Evolutionary conservation across 2,329 filamentous ascomycete species (phyloP).

Genomic region (Aspergillus sp.): DNA sequence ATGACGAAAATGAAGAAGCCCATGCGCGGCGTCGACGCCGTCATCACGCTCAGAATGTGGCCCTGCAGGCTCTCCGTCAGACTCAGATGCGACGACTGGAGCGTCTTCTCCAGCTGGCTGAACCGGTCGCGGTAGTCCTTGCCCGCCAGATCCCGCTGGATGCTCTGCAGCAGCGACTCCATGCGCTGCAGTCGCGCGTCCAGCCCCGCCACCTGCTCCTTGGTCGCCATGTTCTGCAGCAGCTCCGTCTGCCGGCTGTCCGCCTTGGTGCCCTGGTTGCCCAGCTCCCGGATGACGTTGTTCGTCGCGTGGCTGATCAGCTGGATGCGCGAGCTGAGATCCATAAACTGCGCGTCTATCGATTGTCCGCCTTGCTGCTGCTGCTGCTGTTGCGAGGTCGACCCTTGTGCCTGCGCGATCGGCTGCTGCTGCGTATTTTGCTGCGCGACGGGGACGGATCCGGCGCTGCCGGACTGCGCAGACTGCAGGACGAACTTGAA

Average conservation of each 20-base stretch:
- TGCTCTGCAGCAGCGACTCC: conserved; percentile 48
- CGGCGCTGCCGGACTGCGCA: conserved; percentile 17
- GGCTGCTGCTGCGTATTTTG: conserved; percentile 12
- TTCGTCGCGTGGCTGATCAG: conserved; percentile 59
- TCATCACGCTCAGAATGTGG: conserved; percentile 50
- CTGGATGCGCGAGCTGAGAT: conserved; percentile 79
- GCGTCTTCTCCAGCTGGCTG: conserved; percentile 51
- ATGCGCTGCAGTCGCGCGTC: conserved; percentile 53
- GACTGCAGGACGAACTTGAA: conserved; percentile 79
- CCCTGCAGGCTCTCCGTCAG: conserved; percentile 52
- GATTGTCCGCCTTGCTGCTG: conserved; percentile 26
- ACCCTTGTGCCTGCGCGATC: conserved; percentile 17
- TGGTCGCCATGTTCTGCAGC: conserved; percentile 34
- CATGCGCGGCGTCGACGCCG: conserved; percentile 55
- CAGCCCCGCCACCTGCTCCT: conserved; percentile 38
- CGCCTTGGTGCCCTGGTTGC: conserved; percentile 49
- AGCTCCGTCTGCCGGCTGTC: conserved; percentile 55
- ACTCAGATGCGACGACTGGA: conserved; percentile 54
- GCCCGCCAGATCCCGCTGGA: conserved; percentile 54
- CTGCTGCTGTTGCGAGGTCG: conserved; percentile 9
- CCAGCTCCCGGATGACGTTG: conserved; percentile 53
- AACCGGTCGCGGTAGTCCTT: conserved; percentile 58
- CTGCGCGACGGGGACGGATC: conserved; percentile 12
- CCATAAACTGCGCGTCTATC: conserved; percentile 65
- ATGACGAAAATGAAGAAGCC: conserved; percentile 67